These are phyloP conservation scores for Dictyostelium purpureum DNA, from an alignment of 78 protist genomes.

Conservation along the genomic window DNA sequence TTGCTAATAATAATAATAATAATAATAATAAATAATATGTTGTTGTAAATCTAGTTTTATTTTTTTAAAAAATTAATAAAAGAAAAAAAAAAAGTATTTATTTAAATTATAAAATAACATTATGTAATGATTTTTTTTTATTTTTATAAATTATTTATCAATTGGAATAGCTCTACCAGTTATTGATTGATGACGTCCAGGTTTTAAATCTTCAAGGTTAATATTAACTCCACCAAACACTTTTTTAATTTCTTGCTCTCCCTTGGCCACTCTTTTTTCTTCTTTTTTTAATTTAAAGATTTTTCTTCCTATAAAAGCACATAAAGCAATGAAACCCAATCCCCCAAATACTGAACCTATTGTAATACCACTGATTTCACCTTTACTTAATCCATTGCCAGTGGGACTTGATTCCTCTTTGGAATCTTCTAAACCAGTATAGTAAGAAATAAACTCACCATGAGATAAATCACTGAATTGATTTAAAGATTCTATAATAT, in stretches of 20 bases:
- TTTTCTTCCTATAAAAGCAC: not conserved
- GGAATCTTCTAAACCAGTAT: not conserved
- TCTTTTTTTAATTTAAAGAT: not conserved
- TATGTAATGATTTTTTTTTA: too few relatives aligned
- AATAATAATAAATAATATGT: too few relatives aligned
- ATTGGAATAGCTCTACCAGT: conserved; percentile 33
- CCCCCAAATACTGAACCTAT: too few relatives aligned
- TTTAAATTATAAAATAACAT: too few relatives aligned
- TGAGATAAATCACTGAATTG: conserved; percentile 39
- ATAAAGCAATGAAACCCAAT: conserved; percentile 28
- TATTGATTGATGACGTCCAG: conserved; percentile 21
- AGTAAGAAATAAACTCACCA: conserved; percentile 1
- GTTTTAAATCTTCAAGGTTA: not conserved
- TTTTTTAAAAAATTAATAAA: too few relatives aligned
- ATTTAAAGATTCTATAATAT: conserved; percentile 22
- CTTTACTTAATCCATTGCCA: not conserved
- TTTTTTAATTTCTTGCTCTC: not conserved
- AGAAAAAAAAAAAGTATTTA: too few relatives aligned
- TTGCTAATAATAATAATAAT: too few relatives aligned
- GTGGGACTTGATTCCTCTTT: not conserved
- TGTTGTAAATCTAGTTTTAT: too few relatives aligned
- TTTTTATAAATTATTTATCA: too few relatives aligned
- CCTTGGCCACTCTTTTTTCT: not conserved
- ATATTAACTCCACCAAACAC: not conserved
- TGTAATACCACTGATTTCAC: conserved; percentile 30